Conservation (phyloP, 148 eudicot species). For the Fallopia convolvulus region DNA sequence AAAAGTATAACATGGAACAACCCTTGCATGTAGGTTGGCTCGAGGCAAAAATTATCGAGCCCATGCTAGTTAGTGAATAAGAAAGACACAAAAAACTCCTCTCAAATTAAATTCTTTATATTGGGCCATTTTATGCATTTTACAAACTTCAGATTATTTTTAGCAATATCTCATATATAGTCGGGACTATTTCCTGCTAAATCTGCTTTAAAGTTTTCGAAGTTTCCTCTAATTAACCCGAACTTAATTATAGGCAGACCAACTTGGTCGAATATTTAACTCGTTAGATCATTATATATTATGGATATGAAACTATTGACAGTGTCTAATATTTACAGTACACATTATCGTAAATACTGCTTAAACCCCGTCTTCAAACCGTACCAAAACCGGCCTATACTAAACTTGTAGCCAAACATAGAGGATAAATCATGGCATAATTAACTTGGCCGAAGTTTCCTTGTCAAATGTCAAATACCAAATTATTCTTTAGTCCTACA, state of each 20-base stretch:
- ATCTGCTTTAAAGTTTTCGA: too few species aligned
- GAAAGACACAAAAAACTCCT: too few species aligned
- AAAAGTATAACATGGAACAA: too few species aligned
- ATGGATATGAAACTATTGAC: background rate
- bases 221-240: too few species aligned
- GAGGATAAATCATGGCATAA: background rate
- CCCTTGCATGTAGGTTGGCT: too few species aligned
- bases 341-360: background rate
- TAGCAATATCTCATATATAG: background rate
- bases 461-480: constrained; percentile 6
- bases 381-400: constrained; percentile 2
- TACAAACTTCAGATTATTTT: too few species aligned
- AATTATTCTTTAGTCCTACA: background rate
- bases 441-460: background rate
- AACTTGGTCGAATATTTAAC: background rate
- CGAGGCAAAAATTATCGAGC: too few species aligned
- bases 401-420: background rate
- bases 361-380: background rate
- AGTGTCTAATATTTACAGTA: background rate
- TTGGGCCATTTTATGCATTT: too few species aligned
- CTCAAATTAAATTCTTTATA: too few species aligned
- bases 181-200: too few species aligned
- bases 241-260: too few species aligned
- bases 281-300: background rate
- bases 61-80: too few species aligned